phyloP scores from a whole-genome alignment of 2,329 filamentous ascomycete genomes.

The Myriosclerotinia scirpicola region DNA sequence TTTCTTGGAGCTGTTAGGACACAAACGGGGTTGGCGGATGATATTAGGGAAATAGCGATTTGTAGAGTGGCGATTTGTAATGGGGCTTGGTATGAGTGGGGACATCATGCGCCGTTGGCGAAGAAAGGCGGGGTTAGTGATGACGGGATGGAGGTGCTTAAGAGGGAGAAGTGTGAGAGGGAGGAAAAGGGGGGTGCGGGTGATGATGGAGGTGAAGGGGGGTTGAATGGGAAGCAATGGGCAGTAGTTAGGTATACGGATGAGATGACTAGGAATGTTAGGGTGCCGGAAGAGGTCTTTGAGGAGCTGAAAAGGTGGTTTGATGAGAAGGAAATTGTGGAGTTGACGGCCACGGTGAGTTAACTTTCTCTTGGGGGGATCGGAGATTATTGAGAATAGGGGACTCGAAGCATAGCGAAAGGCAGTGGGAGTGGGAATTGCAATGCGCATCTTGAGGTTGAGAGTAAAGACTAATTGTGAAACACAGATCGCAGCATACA shows the following conservation, averaged over 20 bases:
- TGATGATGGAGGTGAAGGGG: conserved; percentile 37
- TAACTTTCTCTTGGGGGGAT: background rate
- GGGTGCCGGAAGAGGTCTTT: conserved; percentile 69
- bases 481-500: conserved; percentile 67
- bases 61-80: conserved; percentile 80
- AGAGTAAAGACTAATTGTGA: background rate
- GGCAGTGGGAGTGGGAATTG: background rate
- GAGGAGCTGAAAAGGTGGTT: conserved; percentile 60
- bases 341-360: conserved; percentile 67
- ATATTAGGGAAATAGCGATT: conserved; percentile 75
- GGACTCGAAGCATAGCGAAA: background rate
- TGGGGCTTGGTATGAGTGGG: conserved; percentile 83
- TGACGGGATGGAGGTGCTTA: conserved; percentile 35
- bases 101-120: conserved; percentile 66
- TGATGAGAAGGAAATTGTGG: conserved; percentile 71
- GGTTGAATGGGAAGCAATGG: conserved; percentile 61
- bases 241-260: conserved; percentile 73
- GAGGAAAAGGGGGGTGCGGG: conserved; percentile 38
- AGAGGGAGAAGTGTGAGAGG: conserved; percentile 15
- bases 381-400: background rate
- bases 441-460: conserved; percentile 7
- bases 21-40: conserved; percentile 49
- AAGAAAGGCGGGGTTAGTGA: conserved; percentile 37
- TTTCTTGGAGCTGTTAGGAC: conserved; percentile 66
- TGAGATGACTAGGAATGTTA: conserved; percentile 76